These are phyloP conservation scores for Piper betle DNA, from an alignment of 164 flowering plant genomes.

Conservation along the genomic window DNA sequence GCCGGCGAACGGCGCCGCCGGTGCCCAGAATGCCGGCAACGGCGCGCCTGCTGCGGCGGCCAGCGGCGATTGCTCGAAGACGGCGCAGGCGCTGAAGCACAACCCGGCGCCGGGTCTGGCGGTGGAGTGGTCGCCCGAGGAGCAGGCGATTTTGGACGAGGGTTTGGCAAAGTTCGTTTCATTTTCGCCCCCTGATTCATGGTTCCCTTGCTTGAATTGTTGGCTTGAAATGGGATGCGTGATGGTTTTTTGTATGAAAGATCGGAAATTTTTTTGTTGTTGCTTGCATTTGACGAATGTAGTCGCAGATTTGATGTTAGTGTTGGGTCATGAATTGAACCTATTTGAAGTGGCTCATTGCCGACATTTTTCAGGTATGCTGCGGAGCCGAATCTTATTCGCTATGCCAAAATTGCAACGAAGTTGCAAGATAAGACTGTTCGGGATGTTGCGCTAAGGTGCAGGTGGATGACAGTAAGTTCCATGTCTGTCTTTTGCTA, in stretches of 20 bases:
- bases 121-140: conserved; percentile 43
- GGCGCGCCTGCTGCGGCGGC: conserved; percentile 13
- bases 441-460: conserved; percentile 64
- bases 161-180: conserved; percentile 33
- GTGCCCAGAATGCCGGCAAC: conserved; percentile 20
- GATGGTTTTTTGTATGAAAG: too few relatives aligned
- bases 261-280: too few relatives aligned
- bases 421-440: conserved; percentile 42
- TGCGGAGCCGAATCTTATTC: conserved; percentile 25
- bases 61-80: conserved; percentile 12
- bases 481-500: conserved; percentile 1
- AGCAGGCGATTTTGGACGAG: conserved; percentile 43
- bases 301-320: too few relatives aligned
- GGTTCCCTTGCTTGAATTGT: too few relatives aligned
- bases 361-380: conserved; percentile 27
- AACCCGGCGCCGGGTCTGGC: conserved; percentile 33
- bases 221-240: too few relatives aligned
- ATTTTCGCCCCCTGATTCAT: too few relatives aligned
- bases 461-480: conserved; percentile 68
- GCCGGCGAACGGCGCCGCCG: conserved; percentile 24
- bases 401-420: conserved; percentile 60
- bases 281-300: too few relatives aligned
- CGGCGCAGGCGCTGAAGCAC: conserved; percentile 30
- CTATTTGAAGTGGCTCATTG: too few relatives aligned
- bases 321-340: neutral